Evolutionary conservation across 73 alveolate genomes (phyloP).

Genomic region (Breviolum minutum): DNA sequence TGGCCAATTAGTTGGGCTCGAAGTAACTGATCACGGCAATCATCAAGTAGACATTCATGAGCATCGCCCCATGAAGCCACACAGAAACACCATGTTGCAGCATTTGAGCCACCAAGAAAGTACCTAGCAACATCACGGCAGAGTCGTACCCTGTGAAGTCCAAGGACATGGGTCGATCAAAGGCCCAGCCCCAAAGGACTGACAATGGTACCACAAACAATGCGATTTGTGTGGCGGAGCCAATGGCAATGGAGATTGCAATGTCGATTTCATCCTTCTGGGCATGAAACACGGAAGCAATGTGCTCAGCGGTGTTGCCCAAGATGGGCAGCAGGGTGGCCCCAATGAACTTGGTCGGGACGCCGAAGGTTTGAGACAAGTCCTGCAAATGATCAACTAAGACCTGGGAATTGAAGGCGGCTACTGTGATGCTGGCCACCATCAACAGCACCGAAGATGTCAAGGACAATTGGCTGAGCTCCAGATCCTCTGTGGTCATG

Average conservation of each 20-base stretch:
- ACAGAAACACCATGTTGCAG: slow-evolving; percentile 81
- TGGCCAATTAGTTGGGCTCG: not conserved
- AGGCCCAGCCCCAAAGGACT: slow-evolving; percentile 76
- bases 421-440: slow-evolving; percentile 56
- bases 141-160: slow-evolving; percentile 72
- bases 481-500: slow-evolving; percentile 27
- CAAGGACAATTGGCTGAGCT: slow-evolving; percentile 50
- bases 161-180: slow-evolving; percentile 40
- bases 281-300: slow-evolving; percentile 67
- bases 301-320: slow-evolving; percentile 85
- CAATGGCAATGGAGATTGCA: slow-evolving; percentile 56
- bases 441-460: slow-evolving; percentile 60
- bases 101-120: slow-evolving; percentile 87
- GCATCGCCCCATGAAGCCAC: slow-evolving; percentile 92
- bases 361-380: slow-evolving; percentile 33
- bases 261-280: slow-evolving; percentile 80
- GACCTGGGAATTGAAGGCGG: slow-evolving; percentile 71
- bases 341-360: slow-evolving; percentile 79
- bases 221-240: slow-evolving; percentile 74
- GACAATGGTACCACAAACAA: slow-evolving; percentile 66
- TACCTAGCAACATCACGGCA: slow-evolving; percentile 76
- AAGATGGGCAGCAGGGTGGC: slow-evolving; percentile 84
- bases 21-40: slow-evolving; percentile 80
- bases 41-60: slow-evolving; percentile 86
- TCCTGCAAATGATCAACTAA: slow-evolving; percentile 60